Evolutionary conservation across 1,284 basidiomycete genomes (phyloP).

Genomic region (Xerocomus nothofagi): DNA sequence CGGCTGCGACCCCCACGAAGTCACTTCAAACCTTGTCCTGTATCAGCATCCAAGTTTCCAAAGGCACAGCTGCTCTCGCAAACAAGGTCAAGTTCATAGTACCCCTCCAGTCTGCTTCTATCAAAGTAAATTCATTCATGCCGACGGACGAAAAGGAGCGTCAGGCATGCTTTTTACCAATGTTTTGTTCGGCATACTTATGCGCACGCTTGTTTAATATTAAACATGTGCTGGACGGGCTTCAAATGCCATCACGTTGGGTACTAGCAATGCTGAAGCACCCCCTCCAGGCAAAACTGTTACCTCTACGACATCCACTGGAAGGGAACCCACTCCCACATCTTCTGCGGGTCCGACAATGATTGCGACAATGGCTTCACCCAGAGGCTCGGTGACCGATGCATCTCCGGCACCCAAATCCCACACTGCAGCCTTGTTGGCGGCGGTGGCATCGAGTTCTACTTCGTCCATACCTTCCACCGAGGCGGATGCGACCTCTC

Average conservation of each 20-base stretch:
- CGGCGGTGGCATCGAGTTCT: slow-evolving; percentile 39
- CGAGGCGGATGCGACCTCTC: slow-evolving; percentile 39
- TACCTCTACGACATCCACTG: slow-evolving; percentile 38
- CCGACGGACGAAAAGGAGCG: slow-evolving; percentile 66
- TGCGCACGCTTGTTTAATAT: slow-evolving; percentile 27
- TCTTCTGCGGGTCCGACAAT: slow-evolving; percentile 43
- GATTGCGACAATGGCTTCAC: slow-evolving; percentile 41
- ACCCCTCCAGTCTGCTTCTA: slow-evolving; percentile 22
- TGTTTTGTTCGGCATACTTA: no score
- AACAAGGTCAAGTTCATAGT: slow-evolving; percentile 41
- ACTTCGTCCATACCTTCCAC: slow-evolving; percentile 37
- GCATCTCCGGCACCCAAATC: slow-evolving; percentile 31
- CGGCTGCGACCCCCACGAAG: slow-evolving; percentile 12
- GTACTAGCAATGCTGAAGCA: slow-evolving; percentile 55
- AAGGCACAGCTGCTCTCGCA: slow-evolving; percentile 35
- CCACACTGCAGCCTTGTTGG: slow-evolving; percentile 32
- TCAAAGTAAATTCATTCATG: slow-evolving; percentile 42
- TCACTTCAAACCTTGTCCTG: slow-evolving; percentile 11
- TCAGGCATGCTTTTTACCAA: slow-evolving; percentile 29
- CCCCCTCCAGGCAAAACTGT: slow-evolving; percentile 44
- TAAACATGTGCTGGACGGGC: slow-evolving; percentile 46
- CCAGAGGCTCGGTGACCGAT: slow-evolving; percentile 34
- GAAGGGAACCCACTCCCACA: slow-evolving; percentile 52
- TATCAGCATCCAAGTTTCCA: slow-evolving; percentile 24
- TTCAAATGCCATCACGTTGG: slow-evolving; percentile 67